Evolutionary conservation across 192 early-diverging fungal genomes (phyloP).

Genomic region (Backusella westeae): DNA sequence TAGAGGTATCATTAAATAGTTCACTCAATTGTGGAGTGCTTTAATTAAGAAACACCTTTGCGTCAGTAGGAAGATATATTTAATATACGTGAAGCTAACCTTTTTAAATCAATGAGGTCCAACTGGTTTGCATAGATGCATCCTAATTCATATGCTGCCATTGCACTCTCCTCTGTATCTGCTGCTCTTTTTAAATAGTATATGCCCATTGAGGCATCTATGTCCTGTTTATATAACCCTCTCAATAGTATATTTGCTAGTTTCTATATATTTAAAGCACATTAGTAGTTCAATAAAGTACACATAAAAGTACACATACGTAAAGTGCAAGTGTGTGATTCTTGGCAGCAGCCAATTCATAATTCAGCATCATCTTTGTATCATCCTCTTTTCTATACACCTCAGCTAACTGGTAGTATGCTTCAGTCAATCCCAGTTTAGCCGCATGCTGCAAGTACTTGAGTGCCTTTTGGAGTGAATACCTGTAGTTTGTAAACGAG

Average conservation of each 20-base stretch:
- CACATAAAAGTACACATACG: neutral
- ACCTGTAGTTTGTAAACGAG: slow-evolving; percentile 4
- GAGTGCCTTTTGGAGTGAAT: neutral
- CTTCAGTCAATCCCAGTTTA: neutral
- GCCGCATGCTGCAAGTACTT: neutral
- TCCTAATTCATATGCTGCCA: neutral
- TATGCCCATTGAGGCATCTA: neutral
- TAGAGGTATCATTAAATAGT: neutral
- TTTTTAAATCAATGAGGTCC: neutral
- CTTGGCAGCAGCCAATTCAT: neutral
- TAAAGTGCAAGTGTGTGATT: neutral
- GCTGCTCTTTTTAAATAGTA: neutral
- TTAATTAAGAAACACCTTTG: neutral
- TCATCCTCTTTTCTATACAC: neutral
- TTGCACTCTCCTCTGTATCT: neutral
- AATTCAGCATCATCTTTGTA: neutral
- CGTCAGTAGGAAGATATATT: neutral
- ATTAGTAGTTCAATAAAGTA: neutral
- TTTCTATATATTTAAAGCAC: neutral
- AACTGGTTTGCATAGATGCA: neutral
- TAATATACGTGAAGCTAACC: neutral
- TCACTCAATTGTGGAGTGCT: neutral
- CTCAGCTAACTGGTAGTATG: neutral
- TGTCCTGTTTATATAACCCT: neutral
- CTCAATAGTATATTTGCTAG: neutral